These are phyloP conservation scores for Lactarius sp. DNA, from an alignment of 768 basidiomycete genomes.

Conservation along the genomic window DNA sequence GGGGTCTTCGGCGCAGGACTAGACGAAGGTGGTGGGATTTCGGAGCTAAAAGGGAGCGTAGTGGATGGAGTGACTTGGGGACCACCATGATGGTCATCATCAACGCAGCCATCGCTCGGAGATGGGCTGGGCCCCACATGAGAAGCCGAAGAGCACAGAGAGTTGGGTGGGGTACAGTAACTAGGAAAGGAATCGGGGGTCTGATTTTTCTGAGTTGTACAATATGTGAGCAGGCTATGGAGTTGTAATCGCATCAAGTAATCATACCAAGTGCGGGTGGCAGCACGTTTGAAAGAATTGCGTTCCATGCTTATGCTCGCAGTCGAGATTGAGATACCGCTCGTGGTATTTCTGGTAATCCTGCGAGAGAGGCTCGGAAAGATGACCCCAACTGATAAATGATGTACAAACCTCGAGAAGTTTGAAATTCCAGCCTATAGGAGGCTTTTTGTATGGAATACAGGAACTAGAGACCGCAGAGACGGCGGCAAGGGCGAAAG, in stretches of 20 bases:
- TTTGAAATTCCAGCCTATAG: conserved; percentile 41
- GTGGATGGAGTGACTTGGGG: conserved; percentile 9
- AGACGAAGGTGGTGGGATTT: background rate
- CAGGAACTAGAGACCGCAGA: conserved; percentile 26
- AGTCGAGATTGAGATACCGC: conserved; percentile 56
- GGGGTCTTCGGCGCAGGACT: background rate
- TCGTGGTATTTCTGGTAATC: conserved; percentile 51
- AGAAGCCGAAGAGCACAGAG: conserved; percentile 22
- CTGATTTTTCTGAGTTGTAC: conserved; percentile 43
- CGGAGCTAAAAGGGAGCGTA: background rate
- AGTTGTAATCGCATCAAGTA: background rate
- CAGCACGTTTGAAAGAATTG: conserved; percentile 64
- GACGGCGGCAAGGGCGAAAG: conserved; percentile 38
- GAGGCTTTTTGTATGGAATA: conserved; percentile 29
- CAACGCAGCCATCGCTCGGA: conserved; percentile 32
- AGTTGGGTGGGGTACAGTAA: conserved; percentile 48
- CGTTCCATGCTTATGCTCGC: conserved; percentile 37
- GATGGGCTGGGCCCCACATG: conserved; percentile 11
- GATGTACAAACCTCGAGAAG: conserved; percentile 41
- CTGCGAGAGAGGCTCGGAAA: conserved; percentile 32
- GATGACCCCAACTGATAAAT: background rate
- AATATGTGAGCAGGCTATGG: background rate
- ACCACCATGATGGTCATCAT: conserved; percentile 26
- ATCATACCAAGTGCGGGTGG: conserved; percentile 58
- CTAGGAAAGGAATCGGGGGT: conserved; percentile 41